Evolutionary conservation across 2,329 filamentous ascomycete species (phyloP), one percentile per base, ranked within the genome.

Genomic region (Neocucurbitaria cava): DNA sequence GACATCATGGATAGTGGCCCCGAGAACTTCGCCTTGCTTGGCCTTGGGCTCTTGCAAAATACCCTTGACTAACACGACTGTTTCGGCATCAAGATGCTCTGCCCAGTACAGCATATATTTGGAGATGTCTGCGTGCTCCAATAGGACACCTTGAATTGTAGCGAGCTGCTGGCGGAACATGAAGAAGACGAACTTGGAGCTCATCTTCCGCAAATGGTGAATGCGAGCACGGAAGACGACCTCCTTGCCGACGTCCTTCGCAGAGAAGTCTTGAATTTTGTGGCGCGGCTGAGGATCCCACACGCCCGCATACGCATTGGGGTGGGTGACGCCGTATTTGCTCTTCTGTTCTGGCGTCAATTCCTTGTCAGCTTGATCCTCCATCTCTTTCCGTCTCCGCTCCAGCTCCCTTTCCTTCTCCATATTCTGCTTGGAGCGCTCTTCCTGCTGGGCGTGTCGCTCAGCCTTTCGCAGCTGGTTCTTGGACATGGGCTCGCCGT

Each of bases 81-180:
- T 89, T 71, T 96, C 93, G 5, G 88, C 81, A 49, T 89, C 87
- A 41, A 96, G 81, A 71, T 91, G 91, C 76, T 96, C 90, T 2
- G 91, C 90, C 90, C 92, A 96, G 70, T 90, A 88, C 24, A 96
- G 82, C 83, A 96, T 94, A 66, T 89, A 84, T 53, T 87, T 83
- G 1, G 89, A 89, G 10, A 90, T 82, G 43, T 81, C 79, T 6
- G 86, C 84, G 61, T 87, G 79, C 61, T 84, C 80, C 56, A 86
- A 80, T 36, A 97, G 80, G 2, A 96, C 90, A 58, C 91, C 92
- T 75, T 97, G 93, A 46, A 96, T 86, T 21, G 92, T 95, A 61
- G 85, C 83, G 11, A 90, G 87, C 77, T 93, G 89, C 76, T 96
- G 91, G 50, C 93, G 88, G 70, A 96, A 89, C 54, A 96, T 85